Evolutionary conservation across 2,329 filamentous ascomycete species (phyloP).

Genomic region (Fusarium poae): DNA sequence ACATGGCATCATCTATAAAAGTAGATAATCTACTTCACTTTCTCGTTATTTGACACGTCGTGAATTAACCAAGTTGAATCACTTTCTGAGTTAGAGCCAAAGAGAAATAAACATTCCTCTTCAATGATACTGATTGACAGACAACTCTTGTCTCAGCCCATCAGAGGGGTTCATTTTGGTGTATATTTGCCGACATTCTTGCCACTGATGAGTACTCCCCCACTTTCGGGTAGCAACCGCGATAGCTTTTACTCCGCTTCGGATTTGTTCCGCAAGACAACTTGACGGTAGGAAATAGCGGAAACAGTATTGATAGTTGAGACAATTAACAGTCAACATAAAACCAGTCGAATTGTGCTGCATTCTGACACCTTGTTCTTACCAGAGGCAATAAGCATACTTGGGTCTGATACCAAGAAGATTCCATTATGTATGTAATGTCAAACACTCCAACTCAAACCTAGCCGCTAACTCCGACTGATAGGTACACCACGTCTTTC

Average conservation of each 20-base stretch:
- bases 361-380: not conserved
- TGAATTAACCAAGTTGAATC: too few species aligned
- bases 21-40: too few species aligned
- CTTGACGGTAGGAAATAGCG: not conserved
- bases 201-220: slow-evolving; percentile 1
- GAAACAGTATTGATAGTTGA: not conserved
- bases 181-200: slow-evolving; percentile 5
- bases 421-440: not conserved
- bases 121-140: too few species aligned
- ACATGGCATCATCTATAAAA: too few species aligned
- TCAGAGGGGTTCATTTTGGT: not conserved
- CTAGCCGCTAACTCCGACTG: not conserved
- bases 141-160: too few species aligned
- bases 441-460: accelerated
- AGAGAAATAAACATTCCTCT: too few species aligned
- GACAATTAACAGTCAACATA: not conserved
- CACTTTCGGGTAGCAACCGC: slow-evolving; percentile 4
- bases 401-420: not conserved
- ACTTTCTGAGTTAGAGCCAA: too few species aligned
- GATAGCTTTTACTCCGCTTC: not conserved
- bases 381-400: not conserved
- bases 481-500: slow-evolving; percentile 27
- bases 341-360: accelerated
- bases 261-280: not conserved
- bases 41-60: too few species aligned